A percentile compares a stretch with the other conserved stretches of the same genome.
phyloP scores from a whole-genome alignment of 176 grass and related monocot genomes.

The Aegilops speltoides region DNA sequence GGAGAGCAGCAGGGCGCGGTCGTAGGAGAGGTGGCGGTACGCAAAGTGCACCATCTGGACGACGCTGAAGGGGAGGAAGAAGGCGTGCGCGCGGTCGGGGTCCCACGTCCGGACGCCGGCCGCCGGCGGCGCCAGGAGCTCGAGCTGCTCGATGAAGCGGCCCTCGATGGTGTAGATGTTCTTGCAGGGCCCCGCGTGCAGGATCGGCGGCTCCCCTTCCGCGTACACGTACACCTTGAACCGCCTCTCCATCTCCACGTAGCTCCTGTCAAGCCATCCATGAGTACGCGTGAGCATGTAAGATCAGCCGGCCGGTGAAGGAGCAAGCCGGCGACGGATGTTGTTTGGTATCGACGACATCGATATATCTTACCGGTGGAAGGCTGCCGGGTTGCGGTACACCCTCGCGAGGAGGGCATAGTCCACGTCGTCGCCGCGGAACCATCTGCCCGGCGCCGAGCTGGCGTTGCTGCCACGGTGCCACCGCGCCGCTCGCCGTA shows the following conservation, averaged over 20 bases:
- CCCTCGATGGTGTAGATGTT: slow-evolving; percentile 83
- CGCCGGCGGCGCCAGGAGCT: slow-evolving; percentile 16
- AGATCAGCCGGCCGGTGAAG: too few relatives aligned
- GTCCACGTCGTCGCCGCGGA: slow-evolving; percentile 3
- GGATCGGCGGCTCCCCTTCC: slow-evolving; percentile 75
- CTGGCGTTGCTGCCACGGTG: not conserved
- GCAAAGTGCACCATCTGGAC: slow-evolving; percentile 46
- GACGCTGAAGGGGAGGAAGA: slow-evolving; percentile 78
- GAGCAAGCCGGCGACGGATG: too few relatives aligned
- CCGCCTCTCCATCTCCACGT: slow-evolving; percentile 69
- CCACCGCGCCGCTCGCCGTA: slow-evolving; percentile 21
- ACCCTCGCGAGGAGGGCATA: slow-evolving; percentile 11
- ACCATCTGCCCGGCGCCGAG: not conserved
- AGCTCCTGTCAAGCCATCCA: slow-evolving; percentile 47
- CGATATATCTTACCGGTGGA: slow-evolving; percentile 36
- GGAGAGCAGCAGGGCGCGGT: slow-evolving; percentile 22
- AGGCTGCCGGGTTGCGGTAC: slow-evolving; percentile 47
- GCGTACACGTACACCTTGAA: slow-evolving; percentile 86
- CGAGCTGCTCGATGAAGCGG: slow-evolving; percentile 75
- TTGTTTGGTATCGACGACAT: not conserved
- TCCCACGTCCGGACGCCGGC: slow-evolving; percentile 42
- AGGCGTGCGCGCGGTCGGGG: slow-evolving; percentile 42
- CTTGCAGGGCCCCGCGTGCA: slow-evolving; percentile 67
- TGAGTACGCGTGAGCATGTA: not conserved
- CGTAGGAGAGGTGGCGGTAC: slow-evolving; percentile 14